Base-by-base conservation (phyloP, 495 filamentous ascomycete species). In the Clavariopsis aquatica region DNA sequence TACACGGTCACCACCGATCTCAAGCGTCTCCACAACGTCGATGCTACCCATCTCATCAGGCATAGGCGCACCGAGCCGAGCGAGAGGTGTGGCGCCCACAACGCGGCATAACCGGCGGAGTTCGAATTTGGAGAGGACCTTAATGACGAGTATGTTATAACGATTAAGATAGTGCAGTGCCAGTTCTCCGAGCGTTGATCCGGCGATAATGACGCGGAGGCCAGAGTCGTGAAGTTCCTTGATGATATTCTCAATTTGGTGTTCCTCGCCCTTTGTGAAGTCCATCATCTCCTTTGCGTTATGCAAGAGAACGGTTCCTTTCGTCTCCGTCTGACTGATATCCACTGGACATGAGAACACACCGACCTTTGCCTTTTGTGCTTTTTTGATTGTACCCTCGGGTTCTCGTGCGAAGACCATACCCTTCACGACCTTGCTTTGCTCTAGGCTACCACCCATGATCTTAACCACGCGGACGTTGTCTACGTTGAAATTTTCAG, bases 391-490 rank as follows among this genome's bases (percentile, higher is more conserved):
- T 22, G 83, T 73, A 56, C 76, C 93, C 73, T 97, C 87, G 15
- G 95, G 95, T 72, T 96, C 91, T 62, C 94, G 85, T 62, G 89
- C 86, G 74, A 99, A 97, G 28, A 99, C 95, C 95, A 99, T 99
- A 70, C 95, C 95, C 82, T 89, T 96, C 36, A 99, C 89, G 23
- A 99, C 94, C 64, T 86, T 85, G 72, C 90, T 94, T 77, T 98
- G 93, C 72, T 91, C 90, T 72, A 98, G 81, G 73, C 87, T 90
- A 62, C 95, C 94, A 66, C 95, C 95, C 95, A 99, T 97, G 69
- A 99, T 98, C 82, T 99, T 99, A 61, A 99, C 95, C 62, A 99
- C 95, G 52, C 95, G 91, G 67, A 99, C 87, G 74, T 98, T 99
- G 81, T 99, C 95, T 68, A 99, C 95, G 78, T 98, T 99, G 82